Percentiles rank a stretch among this genome's conserved stretches.
These are phyloP conservation scores for Linnemannia hyalina DNA, from an alignment of 192 early-diverging fungal species.

Conservation along the genomic window DNA sequence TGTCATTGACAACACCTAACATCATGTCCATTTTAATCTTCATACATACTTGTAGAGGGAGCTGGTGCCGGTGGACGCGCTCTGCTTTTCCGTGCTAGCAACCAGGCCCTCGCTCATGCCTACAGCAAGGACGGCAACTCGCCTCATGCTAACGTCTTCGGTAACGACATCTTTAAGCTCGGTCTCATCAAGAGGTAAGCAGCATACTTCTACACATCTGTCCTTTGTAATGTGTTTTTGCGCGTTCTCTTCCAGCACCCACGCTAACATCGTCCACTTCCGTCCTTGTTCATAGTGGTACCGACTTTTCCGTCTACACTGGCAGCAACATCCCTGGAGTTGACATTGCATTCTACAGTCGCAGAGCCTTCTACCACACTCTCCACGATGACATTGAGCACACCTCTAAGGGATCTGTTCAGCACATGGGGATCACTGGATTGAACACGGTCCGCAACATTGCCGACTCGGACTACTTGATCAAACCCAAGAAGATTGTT, in stretches of 20 bases:
- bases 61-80: constrained; percentile 80
- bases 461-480: constrained; percentile 59
- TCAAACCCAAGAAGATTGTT: constrained; percentile 36
- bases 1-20: constrained; percentile 1
- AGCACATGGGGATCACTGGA: constrained; percentile 75
- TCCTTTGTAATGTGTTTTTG: background rate
- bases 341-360: constrained; percentile 76
- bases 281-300: constrained; percentile 55
- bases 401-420: constrained; percentile 64
- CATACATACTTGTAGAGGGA: constrained; percentile 60
- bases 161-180: constrained; percentile 72
- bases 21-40: background rate
- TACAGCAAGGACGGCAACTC: constrained; percentile 62
- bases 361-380: constrained; percentile 76
- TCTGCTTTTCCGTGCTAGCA: constrained; percentile 69
- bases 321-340: constrained; percentile 71
- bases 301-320: constrained; percentile 77
- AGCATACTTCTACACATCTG: background rate
- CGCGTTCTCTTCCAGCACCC: background rate
- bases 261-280: background rate
- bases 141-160: constrained; percentile 73
- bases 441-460: constrained; percentile 63
- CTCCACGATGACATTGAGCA: constrained; percentile 66
- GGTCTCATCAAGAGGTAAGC: constrained; percentile 67
- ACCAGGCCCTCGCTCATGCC: constrained; percentile 50